phyloP scores from a whole-genome alignment of 73 alveolate species.

The Paramecium caudatum region DNA sequence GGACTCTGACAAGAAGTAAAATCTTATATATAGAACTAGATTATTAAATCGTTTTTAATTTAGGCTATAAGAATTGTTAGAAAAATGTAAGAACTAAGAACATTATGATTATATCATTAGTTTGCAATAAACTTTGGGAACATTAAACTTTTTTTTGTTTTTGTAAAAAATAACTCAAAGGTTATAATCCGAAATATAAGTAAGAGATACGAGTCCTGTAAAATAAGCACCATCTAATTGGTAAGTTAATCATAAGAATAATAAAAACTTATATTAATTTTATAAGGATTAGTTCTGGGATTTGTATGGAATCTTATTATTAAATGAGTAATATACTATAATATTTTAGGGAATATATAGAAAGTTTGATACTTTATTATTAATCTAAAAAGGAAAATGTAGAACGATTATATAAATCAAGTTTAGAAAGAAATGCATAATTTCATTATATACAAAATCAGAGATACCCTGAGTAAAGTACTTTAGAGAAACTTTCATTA shows the following conservation, averaged over 20 bases:
- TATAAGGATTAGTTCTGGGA: conserved; percentile 5
- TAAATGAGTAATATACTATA: conserved; percentile 2
- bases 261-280: not conserved
- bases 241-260: not conserved
- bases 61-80: conserved; percentile 7
- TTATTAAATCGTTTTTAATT: not conserved
- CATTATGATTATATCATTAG: not conserved
- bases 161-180: not conserved
- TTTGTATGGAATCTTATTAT: conserved; percentile 14
- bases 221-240: not conserved
- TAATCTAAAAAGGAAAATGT: conserved; percentile 10
- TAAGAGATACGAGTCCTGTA: not conserved
- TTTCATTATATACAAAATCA: not conserved
- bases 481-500: not conserved
- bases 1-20: not conserved
- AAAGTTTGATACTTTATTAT: conserved; percentile 27
- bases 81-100: conserved; percentile 39
- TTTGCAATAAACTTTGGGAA: not conserved
- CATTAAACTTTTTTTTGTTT: not conserved
- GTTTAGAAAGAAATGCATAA: conserved; percentile 42
- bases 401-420: not conserved
- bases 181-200: not conserved
- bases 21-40: not conserved
- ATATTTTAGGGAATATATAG: not conserved
- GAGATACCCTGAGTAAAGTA: not conserved